Evolutionary conservation across 1,284 basidiomycete species (phyloP).

Genomic region (Singerocomus rubriflavus): DNA sequence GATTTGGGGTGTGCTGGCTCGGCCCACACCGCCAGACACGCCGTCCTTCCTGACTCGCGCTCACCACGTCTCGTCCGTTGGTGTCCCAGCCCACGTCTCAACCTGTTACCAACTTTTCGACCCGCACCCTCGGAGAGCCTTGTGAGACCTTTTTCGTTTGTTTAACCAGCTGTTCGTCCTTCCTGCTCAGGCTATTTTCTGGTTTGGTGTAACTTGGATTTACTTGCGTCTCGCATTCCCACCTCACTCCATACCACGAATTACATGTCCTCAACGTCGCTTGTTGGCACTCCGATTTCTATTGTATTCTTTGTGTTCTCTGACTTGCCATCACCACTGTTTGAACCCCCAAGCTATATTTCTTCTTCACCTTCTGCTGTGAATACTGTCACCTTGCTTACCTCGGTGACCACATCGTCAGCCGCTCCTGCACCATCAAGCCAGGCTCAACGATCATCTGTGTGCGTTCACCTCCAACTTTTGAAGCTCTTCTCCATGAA

Average conservation of each 20-base stretch:
- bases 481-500: slow-evolving; percentile 13
- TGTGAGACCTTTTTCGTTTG: slow-evolving; percentile 6
- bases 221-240: slow-evolving; percentile 10
- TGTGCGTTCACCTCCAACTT: slow-evolving; percentile 23
- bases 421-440: slow-evolving; percentile 9
- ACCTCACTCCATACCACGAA: slow-evolving; percentile 5
- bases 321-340: slow-evolving; percentile 3
- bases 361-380: background rate
- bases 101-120: background rate
- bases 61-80: background rate
- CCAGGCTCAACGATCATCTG: slow-evolving; percentile 12
- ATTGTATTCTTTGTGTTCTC: slow-evolving; percentile 2
- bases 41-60: background rate
- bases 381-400: slow-evolving; percentile 6
- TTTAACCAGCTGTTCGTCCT: slow-evolving; percentile 1
- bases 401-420: slow-evolving; percentile 6
- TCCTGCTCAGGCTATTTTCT: slow-evolving; percentile 8
- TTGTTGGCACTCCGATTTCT: slow-evolving; percentile 5
- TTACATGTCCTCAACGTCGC: slow-evolving; percentile 21
- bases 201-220: slow-evolving; percentile 2
- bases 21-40: background rate
- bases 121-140: background rate
- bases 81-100: background rate
- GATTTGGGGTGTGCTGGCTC: background rate
- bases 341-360: background rate